Evolutionary conservation across 768 basidiomycete species (phyloP), one percentile per base, ranked within the genome.

Genomic region (Lactarius quietus): DNA sequence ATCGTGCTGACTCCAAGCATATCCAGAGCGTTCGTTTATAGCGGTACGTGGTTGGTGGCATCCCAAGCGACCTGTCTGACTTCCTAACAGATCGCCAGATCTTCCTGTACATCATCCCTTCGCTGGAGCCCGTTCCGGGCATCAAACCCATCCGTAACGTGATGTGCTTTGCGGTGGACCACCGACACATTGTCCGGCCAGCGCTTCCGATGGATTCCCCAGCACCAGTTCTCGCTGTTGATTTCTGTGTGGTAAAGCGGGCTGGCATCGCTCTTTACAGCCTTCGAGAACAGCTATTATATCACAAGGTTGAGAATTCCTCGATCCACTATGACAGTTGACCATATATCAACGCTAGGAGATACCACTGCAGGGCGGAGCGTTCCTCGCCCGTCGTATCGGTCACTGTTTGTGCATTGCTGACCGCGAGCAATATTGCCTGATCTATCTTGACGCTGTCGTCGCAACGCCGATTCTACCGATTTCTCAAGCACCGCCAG

Each of bases 71-170:
- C 43, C 10, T 38, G 55, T 69, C 65, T 67, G 63, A 35, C 31
- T 52, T 26, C 48, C 9, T 5, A 26, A 18, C 68, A 81, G 88
- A 87, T 64, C 82, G 80, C 65, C 84, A 86, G 68, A 76, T 98
- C 4, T 84, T 90, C 73, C 88, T 97, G 73, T 91, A 92, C 70
- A 82, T 86, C 0, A 78, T 95, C 1, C 95, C 96, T 1, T 84
- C 86, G 5, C 82, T 98, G 23, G 92, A 95, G 64, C 83, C 85
- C 1, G 81, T 92, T 0, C 81, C 86, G 7, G 68, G 77, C 18
- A 86, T 92, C 67, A 89, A 89, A 63, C 89, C 95, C 3, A 81
- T 98, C 28, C 84, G 93, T 53, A 87, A 95, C 64, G 89, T 92
- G 5, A 77, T 90, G 23, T 80, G 89, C 0, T 86, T 96, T 68